Evolutionary conservation across 148 eudicot species (phyloP), one percentile per base, ranked within the genome.

Genomic region (Drosera capensis): DNA sequence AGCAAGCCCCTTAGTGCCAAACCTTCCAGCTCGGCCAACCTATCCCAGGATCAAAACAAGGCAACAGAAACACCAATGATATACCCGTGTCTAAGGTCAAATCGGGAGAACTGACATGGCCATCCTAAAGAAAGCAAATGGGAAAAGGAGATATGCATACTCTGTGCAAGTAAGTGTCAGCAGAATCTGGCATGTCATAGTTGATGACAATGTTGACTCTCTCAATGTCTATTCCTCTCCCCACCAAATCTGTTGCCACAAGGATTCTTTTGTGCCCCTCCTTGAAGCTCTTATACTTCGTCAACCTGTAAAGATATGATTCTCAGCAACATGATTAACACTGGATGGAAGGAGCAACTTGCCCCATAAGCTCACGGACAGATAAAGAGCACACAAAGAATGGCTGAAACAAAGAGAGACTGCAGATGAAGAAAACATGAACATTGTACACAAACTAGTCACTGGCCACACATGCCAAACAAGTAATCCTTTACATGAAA

Each of bases 111-210:
- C 2, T 1, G 7, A 14, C 7, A 12, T 14, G 17, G 17, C 43
- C 16, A 35, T 8, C 30, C 8, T 50, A 24, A 19, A 22, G n/a
- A 37, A 37, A 6, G 7, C 31, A 0, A 13, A 1, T 3, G 23
- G 8, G 11, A 12, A 15, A 15, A 15, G 43, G 7, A 14, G 17
- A 39, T 14, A 20, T 7, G 18, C 71, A 0, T 56, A 88, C 94
- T 62, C 95, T 59, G 49, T 88, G 95, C 54, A 88, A 59, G 51
- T 90, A 90, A 2, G 99, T 90, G 55, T 90, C 99, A 0, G 99
- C 99, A 48, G 85, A 80, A 68, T 90, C 95, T 2, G 95, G 99
- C 95, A 90, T 90, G 57, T 90, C 99, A 52, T 84, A 84, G 49
- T 90, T 90, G 55, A 90, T 90, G 34, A 90, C 95, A 44, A 88